A percentile compares a stretch with the other conserved stretches of the same genome.
phyloP scores from a whole-genome alignment of 2,329 filamentous ascomycete genomes.

The Aspergillus floridensis region DNA sequence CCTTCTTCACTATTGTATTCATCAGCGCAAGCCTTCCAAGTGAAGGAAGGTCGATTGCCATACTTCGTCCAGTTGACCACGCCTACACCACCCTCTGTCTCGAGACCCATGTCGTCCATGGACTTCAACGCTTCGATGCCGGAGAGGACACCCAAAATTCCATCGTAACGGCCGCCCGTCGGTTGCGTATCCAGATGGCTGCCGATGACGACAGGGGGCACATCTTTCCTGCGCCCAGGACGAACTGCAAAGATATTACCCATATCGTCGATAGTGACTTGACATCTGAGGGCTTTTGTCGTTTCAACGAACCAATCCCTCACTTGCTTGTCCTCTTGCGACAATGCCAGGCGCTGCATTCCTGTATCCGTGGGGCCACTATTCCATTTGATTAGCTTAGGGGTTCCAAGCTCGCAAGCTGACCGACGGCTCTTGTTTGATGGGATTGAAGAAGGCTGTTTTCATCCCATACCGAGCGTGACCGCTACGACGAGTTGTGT shows the following conservation, averaged over 20 bases:
- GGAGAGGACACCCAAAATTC: slow-evolving; percentile 70
- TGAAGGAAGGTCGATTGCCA: not conserved
- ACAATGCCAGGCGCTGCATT: slow-evolving; percentile 72
- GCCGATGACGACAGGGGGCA: slow-evolving; percentile 65
- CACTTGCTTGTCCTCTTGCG: slow-evolving; percentile 67
- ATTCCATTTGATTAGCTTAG: not conserved
- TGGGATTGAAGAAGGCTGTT: not conserved
- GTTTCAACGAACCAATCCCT: slow-evolving; percentile 73
- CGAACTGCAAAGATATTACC: slow-evolving; percentile 77
- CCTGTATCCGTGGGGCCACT: slow-evolving; percentile 62
- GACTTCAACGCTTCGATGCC: slow-evolving; percentile 70
- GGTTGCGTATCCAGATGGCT: slow-evolving; percentile 68
- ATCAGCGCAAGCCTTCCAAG: slow-evolving; percentile 11
- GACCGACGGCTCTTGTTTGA: not conserved
- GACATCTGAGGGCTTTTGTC: slow-evolving; percentile 62
- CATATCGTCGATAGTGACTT: slow-evolving; percentile 68
- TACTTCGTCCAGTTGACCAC: slow-evolving; percentile 60
- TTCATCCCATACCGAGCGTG: not conserved
- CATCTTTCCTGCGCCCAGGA: slow-evolving; percentile 57
- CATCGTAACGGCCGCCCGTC: slow-evolving; percentile 48
- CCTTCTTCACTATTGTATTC: slow-evolving; percentile 65
- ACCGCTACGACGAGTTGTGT: not conserved
- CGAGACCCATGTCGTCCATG: slow-evolving; percentile 63
- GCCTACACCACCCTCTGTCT: slow-evolving; percentile 69
- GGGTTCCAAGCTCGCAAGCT: not conserved